Conservation (phyloP, 768 basidiomycete species). For the Trametes cubensis region DNA sequence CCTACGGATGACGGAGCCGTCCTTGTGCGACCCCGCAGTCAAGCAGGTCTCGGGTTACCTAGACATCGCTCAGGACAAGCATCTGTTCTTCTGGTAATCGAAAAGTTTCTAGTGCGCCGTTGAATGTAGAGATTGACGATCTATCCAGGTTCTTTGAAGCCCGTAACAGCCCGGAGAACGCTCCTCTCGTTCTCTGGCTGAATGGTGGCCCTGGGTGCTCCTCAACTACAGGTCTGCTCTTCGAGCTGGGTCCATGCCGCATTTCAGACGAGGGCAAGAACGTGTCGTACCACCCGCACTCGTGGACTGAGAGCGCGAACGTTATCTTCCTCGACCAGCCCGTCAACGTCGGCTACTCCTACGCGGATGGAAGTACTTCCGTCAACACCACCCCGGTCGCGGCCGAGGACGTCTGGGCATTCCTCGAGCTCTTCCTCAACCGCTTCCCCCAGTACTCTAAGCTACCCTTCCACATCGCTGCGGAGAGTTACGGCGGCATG, state of each 20-base stretch:
- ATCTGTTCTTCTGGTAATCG: conserved; percentile 61
- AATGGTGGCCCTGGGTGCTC: conserved; percentile 64
- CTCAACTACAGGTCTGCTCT: conserved; percentile 72
- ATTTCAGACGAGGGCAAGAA: conserved; percentile 70
- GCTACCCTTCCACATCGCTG: conserved; percentile 76
- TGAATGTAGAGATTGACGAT: too few species aligned
- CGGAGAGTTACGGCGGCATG: conserved; percentile 72
- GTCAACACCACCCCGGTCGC: conserved; percentile 84
- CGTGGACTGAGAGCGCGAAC: conserved; percentile 85
- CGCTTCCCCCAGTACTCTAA: conserved; percentile 74
- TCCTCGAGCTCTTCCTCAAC: conserved; percentile 78
- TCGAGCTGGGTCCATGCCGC: conserved; percentile 90
- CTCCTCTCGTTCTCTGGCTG: conserved; percentile 90
- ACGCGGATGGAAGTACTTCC: conserved; percentile 70
- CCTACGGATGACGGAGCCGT: conserved; percentile 45
- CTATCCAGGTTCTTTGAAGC: conserved; percentile 84
- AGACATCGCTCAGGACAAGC: conserved; percentile 55
- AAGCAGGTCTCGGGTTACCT: conserved; percentile 61
- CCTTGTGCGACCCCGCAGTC: conserved; percentile 52
- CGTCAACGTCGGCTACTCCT: conserved; percentile 89
- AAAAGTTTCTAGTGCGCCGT: too few species aligned
- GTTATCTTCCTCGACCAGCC: conserved; percentile 81
- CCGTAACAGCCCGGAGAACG: conserved; percentile 67
- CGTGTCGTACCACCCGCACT: conserved; percentile 73
- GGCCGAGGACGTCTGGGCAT: conserved; percentile 88